These are phyloP conservation scores for Kwoniella sp. DNA, from an alignment of 768 basidiomycete species.

Conservation along the genomic window DNA sequence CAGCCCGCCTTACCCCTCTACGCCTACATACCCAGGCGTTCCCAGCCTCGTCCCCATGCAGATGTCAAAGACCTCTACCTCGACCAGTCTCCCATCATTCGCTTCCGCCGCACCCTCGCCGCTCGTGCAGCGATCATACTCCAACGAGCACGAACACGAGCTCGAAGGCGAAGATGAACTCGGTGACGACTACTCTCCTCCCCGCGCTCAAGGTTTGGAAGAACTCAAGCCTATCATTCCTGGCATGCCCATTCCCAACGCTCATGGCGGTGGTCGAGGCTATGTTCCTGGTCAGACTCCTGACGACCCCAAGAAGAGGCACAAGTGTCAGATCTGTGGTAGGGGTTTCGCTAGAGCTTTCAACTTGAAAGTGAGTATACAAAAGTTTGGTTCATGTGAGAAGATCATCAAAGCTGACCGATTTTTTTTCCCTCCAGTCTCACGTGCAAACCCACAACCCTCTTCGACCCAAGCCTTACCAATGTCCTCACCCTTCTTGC, in stretches of 20 bases:
- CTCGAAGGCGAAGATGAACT: constrained; percentile 41
- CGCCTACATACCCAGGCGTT: constrained; percentile 21
- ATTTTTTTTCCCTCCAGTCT: constrained; percentile 52
- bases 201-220: constrained; percentile 1
- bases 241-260: constrained; percentile 44
- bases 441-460: constrained; percentile 95
- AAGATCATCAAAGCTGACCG: constrained; percentile 11
- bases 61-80: constrained; percentile 21
- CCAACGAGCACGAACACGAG: constrained; percentile 13
- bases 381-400: background rate
- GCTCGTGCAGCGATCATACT: constrained; percentile 8
- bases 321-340: constrained; percentile 54
- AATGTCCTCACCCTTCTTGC: constrained; percentile 81
- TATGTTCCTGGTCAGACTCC: constrained; percentile 56
- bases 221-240: constrained; percentile 35
- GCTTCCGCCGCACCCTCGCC: constrained; percentile 16
- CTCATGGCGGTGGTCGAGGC: constrained; percentile 53
- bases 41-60: constrained; percentile 11
- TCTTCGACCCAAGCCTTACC: constrained; percentile 82
- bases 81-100: constrained; percentile 21
- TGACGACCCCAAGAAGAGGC: constrained; percentile 55
- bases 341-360: constrained; percentile 89
- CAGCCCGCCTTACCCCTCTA: constrained; percentile 32
- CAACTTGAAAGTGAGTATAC: constrained; percentile 72
- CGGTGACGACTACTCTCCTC: constrained; percentile 28